Conservation (phyloP, 441 rosid genomes). For the Corymbia citriodora region DNA sequence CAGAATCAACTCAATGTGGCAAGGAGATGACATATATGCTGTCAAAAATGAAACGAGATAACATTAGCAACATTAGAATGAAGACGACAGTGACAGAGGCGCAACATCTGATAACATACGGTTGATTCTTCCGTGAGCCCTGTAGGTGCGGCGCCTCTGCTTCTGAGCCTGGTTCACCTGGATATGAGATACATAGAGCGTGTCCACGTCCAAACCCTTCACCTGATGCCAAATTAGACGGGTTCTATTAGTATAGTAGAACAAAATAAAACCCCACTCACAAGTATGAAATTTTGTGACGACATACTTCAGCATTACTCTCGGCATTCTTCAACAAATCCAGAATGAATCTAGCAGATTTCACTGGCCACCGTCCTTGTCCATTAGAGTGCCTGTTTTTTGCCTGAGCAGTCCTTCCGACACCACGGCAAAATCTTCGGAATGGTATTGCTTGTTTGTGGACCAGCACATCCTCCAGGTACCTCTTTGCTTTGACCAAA, state of each 20-base stretch:
- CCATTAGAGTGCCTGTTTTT: constrained; percentile 94
- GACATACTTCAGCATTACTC: constrained; percentile 81
- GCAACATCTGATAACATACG: not conserved
- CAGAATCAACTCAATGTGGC: constrained; percentile 11
- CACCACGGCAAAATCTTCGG: constrained; percentile 87
- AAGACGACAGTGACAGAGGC: not conserved
- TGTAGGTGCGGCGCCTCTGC: not conserved
- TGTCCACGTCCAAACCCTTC: not conserved
- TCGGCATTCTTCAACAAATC: constrained; percentile 93
- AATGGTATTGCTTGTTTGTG: constrained; percentile 98
- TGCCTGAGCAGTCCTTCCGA: constrained; percentile 96
- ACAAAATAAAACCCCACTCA: not conserved
- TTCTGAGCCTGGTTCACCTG: not conserved
- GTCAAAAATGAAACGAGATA: not conserved
- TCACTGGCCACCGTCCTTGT: constrained; percentile 94
- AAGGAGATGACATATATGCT: constrained; percentile 81
- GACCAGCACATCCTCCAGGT: constrained; percentile 91
- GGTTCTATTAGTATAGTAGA: not conserved
- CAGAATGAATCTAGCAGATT: constrained; percentile 78
- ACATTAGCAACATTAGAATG: not conserved
- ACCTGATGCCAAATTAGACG: not conserved
- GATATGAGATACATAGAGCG: not conserved
- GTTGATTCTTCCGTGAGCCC: constrained; percentile 3
- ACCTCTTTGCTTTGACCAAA: constrained; percentile 83
- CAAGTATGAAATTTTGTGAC: not conserved